These are phyloP conservation scores for Volvox africanus DNA, from an alignment of 139 green algal genomes.

Conservation along the genomic window DNA sequence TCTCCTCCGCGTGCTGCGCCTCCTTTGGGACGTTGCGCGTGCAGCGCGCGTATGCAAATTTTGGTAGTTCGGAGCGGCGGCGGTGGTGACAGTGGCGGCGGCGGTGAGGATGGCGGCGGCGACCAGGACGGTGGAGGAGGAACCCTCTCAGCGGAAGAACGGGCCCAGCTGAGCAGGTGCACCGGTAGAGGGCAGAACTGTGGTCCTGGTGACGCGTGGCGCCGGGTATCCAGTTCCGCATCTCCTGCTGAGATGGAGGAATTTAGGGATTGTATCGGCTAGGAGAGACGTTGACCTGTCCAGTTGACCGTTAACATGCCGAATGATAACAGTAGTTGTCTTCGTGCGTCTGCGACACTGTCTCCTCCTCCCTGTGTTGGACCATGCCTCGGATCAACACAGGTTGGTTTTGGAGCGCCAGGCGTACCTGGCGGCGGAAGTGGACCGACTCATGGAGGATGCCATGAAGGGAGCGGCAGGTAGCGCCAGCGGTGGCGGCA, in stretches of 20 bases:
- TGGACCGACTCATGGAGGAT: neutral
- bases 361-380: neutral
- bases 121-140: neutral
- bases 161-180: neutral
- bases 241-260: no score
- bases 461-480: neutral
- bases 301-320: no score
- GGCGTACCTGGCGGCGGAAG: conserved; percentile 15
- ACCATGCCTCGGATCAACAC: neutral
- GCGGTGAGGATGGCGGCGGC: neutral
- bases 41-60: conserved; percentile 50
- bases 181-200: no score
- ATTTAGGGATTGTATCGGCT: no score
- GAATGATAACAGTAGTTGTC: no score
- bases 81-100: neutral
- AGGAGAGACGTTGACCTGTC: no score
- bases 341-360: neutral
- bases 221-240: no score
- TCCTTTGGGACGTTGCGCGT: neutral
- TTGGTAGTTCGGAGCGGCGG: conserved; percentile 6
- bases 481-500: neutral
- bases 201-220: no score
- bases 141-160: neutral
- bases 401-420: conserved; percentile 25
- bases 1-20: neutral